Conservation (phyloP, 2,329 filamentous ascomycete genomes). For the Plectosphaerella plurivora region DNA sequence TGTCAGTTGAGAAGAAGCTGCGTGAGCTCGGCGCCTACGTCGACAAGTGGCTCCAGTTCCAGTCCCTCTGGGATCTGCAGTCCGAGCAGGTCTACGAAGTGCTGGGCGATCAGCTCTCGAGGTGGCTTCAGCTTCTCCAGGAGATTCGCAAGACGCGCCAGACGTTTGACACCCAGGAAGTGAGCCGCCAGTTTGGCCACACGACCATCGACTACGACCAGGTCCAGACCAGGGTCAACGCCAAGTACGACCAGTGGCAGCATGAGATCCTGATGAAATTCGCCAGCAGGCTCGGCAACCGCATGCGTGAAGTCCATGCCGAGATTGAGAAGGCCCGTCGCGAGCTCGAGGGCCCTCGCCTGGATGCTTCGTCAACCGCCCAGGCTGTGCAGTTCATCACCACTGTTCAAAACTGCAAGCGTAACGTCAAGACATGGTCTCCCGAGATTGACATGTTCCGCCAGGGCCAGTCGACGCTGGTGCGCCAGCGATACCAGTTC, state of each 20-base stretch:
- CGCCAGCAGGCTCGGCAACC: constrained; percentile 77
- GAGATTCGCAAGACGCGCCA: constrained; percentile 93
- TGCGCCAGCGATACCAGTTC: constrained; percentile 90
- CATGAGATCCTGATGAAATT: constrained; percentile 95
- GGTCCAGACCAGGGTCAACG: constrained; percentile 97
- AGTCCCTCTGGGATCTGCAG: constrained; percentile 96
- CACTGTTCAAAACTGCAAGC: constrained; percentile 91
- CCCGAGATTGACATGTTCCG: constrained; percentile 95
- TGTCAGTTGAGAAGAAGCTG: constrained; percentile 77
- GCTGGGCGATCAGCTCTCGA: constrained; percentile 83
- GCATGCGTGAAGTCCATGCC: constrained; percentile 87
- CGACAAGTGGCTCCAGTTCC: constrained; percentile 97
- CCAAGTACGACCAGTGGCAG: constrained; percentile 99
- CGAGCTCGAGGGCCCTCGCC: constrained; percentile 85
- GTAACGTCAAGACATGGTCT: constrained; percentile 89
- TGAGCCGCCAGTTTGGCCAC: constrained; percentile 88
- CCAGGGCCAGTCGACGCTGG: constrained; percentile 88
- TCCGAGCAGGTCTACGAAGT: constrained; percentile 92
- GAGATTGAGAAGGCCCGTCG: constrained; percentile 88
- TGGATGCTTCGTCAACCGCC: constrained; percentile 91
- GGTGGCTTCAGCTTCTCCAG: constrained; percentile 93
- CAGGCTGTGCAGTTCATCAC: constrained; percentile 99
- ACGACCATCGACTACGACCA: constrained; percentile 97
- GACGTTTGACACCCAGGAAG: constrained; percentile 96
- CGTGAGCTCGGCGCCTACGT: constrained; percentile 79